These are phyloP conservation scores for Apiotrichum montevideense DNA, from an alignment of 1,284 basidiomycete genomes.

Conservation along the genomic window DNA sequence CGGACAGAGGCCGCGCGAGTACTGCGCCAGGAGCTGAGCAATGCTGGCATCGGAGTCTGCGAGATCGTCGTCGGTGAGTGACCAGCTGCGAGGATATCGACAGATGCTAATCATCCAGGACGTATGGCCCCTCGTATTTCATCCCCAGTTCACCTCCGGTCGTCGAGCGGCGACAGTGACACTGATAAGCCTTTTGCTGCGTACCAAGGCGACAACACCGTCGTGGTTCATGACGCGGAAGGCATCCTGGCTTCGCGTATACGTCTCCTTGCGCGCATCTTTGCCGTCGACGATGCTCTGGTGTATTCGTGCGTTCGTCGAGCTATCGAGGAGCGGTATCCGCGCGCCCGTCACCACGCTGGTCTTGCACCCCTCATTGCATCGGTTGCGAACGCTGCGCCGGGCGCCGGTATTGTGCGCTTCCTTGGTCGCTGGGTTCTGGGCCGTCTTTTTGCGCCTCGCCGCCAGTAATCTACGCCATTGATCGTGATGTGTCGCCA, in stretches of 20 bases:
- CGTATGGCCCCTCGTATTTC: constrained; percentile 22
- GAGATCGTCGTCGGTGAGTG: constrained; percentile 40
- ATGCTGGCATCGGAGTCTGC: constrained; percentile 33
- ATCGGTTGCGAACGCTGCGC: constrained; percentile 23
- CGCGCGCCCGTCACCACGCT: constrained; percentile 31
- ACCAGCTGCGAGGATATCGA: neutral
- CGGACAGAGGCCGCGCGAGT: constrained; percentile 26
- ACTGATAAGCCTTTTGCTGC: constrained; percentile 10
- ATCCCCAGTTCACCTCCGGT: constrained; percentile 13
- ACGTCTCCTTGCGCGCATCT: constrained; percentile 28
- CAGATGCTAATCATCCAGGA: constrained; percentile 12
- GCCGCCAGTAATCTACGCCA: neutral
- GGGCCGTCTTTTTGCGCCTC: constrained; percentile 23
- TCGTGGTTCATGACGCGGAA: neutral
- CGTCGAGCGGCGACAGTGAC: constrained; percentile 25
- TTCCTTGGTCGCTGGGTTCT: constrained; percentile 31
- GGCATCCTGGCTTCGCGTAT: constrained; percentile 20
- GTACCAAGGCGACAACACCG: neutral
- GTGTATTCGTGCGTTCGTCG: constrained; percentile 37
- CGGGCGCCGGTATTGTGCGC: constrained; percentile 25
- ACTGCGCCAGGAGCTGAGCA: constrained; percentile 27
- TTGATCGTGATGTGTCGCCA: too few relatives aligned
- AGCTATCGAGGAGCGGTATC: constrained; percentile 40
- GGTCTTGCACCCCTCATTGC: constrained; percentile 29
- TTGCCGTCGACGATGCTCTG: constrained; percentile 41